Conservation (phyloP, 495 filamentous ascomycete genomes). For the Penicillium soppii region DNA sequence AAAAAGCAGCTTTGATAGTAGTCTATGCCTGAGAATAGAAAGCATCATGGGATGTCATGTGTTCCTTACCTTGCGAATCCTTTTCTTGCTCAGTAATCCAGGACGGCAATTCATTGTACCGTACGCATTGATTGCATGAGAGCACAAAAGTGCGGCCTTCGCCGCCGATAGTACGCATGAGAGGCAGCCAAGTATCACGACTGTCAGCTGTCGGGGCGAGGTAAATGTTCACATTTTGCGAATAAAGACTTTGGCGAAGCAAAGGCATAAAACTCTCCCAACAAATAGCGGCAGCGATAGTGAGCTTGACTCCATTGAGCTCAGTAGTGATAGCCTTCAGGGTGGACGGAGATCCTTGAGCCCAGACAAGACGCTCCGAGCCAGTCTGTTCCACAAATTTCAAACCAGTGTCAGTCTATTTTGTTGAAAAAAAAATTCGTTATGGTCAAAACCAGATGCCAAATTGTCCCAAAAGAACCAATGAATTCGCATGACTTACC, state of each 20-base stretch:
- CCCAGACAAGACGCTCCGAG: conserved; percentile 83
- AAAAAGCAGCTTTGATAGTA: no score
- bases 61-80: conserved; percentile 9
- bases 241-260: conserved; percentile 74
- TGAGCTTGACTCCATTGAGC: conserved; percentile 75
- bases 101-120: conserved; percentile 51
- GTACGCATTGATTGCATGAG: conserved; percentile 80
- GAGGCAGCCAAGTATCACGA: conserved; percentile 77
- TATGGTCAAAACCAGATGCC: no score
- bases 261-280: conserved; percentile 99
- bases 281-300: conserved; percentile 84
- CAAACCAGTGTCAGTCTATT: not conserved
- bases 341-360: conserved; percentile 77
- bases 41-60: not conserved
- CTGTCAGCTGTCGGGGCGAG: conserved; percentile 89
- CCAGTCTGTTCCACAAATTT: conserved; percentile 56
- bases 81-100: conserved; percentile 47
- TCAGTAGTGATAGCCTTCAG: conserved; percentile 77
- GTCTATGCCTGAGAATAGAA: not conserved
- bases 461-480: not conserved
- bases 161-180: conserved; percentile 76
- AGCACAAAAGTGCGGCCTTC: conserved; percentile 89
- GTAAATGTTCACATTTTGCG: conserved; percentile 90
- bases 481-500: conserved; percentile 35
- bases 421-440: not conserved